Evolutionary conservation across 169 alveolate species (phyloP).

Genomic region (Eimeria maxima): DNA sequence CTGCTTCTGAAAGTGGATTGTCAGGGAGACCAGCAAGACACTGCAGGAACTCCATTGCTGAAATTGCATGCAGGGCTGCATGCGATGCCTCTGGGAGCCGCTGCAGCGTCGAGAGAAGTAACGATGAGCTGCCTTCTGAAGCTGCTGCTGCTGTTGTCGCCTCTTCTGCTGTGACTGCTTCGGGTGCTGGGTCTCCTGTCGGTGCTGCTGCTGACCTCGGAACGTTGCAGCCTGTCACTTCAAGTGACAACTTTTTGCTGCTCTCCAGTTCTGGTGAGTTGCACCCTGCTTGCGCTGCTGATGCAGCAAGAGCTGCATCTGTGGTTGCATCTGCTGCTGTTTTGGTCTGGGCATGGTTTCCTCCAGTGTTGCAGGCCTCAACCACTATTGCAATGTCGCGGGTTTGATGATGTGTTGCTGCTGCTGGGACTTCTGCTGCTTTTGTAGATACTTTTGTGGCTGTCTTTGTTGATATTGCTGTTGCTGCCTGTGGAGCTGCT

Average conservation of each 20-base stretch:
- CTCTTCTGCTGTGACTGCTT: no score
- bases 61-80: constrained; percentile 13
- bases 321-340: constrained; percentile 47
- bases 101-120: constrained; percentile 12
- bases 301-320: not conserved
- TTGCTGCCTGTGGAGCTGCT: not conserved
- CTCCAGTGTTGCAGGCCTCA: not conserved
- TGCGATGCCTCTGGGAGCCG: constrained; percentile 11
- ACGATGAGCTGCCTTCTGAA: not conserved
- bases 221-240: not conserved
- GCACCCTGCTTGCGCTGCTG: not conserved
- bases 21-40: constrained; percentile 42
- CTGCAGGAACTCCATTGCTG: constrained; percentile 42
- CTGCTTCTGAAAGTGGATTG: not conserved
- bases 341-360: not conserved
- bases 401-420: not conserved
- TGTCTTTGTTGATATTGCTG: no score
- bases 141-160: constrained; percentile 31
- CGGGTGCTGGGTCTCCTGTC: no score
- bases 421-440: not conserved
- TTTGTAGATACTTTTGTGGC: no score
- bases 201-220: no score
- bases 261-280: not conserved
- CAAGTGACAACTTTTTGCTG: not conserved
- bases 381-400: not conserved